These are phyloP conservation scores for Dactylellina cionopaga DNA, from an alignment of 2,329 filamentous ascomycete genomes.

Conservation along the genomic window DNA sequence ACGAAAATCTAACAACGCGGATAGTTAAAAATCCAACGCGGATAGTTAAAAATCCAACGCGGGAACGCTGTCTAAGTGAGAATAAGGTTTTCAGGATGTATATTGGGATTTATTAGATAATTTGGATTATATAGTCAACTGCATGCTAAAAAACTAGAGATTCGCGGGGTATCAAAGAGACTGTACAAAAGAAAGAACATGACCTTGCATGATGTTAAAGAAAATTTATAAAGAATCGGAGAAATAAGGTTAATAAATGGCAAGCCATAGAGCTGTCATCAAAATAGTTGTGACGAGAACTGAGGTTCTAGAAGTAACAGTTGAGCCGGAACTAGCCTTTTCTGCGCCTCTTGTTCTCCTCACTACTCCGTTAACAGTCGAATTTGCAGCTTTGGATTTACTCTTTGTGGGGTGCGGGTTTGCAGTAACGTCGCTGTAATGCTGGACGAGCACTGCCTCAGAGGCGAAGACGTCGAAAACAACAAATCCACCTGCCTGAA, in stretches of 20 bases:
- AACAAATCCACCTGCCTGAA: slow-evolving; percentile 19
- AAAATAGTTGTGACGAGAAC: neutral
- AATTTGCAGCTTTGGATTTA: slow-evolving; percentile 6
- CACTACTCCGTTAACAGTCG: slow-evolving; percentile 11
- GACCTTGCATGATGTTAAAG: neutral
- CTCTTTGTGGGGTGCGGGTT: slow-evolving; percentile 41
- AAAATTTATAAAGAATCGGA: neutral
- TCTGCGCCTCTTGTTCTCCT: slow-evolving; percentile 34
- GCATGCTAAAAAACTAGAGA: too few relatives aligned
- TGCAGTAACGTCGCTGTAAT: slow-evolving; percentile 20
- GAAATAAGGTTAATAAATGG: neutral
- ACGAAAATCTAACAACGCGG: too few relatives aligned
- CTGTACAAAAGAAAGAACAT: neutral
- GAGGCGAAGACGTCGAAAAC: slow-evolving; percentile 32
- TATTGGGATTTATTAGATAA: too few relatives aligned
- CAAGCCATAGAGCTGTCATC: neutral
- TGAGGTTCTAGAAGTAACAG: neutral
- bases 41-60: too few relatives aligned
- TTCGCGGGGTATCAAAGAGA: too few relatives aligned
- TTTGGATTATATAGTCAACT: too few relatives aligned
- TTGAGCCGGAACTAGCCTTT: neutral
- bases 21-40: too few relatives aligned
- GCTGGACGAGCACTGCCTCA: slow-evolving; percentile 31
- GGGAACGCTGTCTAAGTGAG: too few relatives aligned
- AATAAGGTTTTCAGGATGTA: too few relatives aligned